phyloP scores from a whole-genome alignment of 2,329 filamentous ascomycete genomes.

The Colletotrichum eleusines region DNA sequence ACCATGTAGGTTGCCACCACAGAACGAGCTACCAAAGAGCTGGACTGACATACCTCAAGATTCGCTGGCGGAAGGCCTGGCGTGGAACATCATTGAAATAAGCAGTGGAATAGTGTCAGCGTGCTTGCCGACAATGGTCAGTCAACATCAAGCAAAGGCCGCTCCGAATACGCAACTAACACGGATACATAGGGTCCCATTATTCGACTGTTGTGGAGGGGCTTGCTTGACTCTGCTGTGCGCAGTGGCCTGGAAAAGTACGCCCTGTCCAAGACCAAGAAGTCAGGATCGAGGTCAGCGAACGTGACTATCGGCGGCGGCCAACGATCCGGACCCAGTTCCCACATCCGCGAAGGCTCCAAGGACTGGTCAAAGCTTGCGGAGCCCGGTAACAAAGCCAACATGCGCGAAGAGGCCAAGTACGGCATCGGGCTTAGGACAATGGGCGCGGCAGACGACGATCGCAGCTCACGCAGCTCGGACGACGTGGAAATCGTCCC shows the following conservation, averaged over 20 bases:
- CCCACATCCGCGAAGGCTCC: constrained; percentile 1
- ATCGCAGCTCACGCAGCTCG: constrained; percentile 37
- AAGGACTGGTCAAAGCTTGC: constrained; percentile 34
- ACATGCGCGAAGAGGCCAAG: constrained; percentile 31
- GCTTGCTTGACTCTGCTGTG: constrained; percentile 25
- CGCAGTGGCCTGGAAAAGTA: constrained; percentile 29
- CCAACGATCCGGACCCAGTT: constrained; percentile 14
- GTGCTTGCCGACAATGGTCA: constrained; percentile 32
- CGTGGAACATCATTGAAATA: constrained; percentile 38
- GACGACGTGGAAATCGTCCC: constrained; percentile 30
- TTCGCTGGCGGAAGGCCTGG: constrained; percentile 30
- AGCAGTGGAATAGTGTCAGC: constrained; percentile 39
- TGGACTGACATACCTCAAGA: not conserved
- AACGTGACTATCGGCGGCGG: constrained; percentile 35
- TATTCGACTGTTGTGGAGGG: constrained; percentile 27
- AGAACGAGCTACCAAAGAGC: too few species aligned
- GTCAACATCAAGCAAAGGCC: not conserved
- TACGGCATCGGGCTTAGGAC: constrained; percentile 43
- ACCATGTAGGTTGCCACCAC: constrained; percentile 18
- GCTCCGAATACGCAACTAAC: not conserved
- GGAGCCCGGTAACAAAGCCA: not conserved
- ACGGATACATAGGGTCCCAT: constrained; percentile 4
- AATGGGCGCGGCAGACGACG: constrained; percentile 40
- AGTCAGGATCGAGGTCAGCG: constrained; percentile 23
- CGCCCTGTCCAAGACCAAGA: constrained; percentile 16